These are phyloP conservation scores for Crepidotus variabilis DNA, from an alignment of 768 basidiomycete genomes.

Conservation along the genomic window DNA sequence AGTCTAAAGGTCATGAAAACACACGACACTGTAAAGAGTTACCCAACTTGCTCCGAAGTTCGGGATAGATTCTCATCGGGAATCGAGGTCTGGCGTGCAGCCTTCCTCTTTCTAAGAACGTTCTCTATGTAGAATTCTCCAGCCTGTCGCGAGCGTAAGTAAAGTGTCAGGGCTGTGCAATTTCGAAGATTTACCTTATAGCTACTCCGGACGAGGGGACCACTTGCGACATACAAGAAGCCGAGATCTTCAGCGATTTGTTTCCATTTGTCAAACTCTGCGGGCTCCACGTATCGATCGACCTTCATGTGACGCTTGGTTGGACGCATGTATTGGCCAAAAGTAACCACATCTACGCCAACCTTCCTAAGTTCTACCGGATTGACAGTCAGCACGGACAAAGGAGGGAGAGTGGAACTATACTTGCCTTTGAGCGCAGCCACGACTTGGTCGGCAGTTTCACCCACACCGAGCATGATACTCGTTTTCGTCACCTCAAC, in stretches of 20 bases:
- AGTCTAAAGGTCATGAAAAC: background rate
- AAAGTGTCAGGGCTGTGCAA: background rate
- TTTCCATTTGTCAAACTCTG: conserved; percentile 92
- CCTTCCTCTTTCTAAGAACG: conserved; percentile 63
- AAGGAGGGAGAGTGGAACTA: background rate
- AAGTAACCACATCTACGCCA: conserved; percentile 96
- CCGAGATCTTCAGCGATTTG: conserved; percentile 87
- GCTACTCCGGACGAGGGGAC: conserved; percentile 92
- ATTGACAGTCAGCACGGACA: background rate
- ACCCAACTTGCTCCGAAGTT: background rate
- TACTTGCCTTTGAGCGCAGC: conserved; percentile 75
- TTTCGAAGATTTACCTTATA: conserved; percentile 71
- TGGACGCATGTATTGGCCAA: conserved; percentile 99
- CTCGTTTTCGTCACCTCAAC: conserved; percentile 95
- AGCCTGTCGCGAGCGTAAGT: conserved; percentile 50
- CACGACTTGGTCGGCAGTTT: conserved; percentile 77
- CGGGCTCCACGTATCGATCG: conserved; percentile 90
- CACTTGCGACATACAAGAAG: conserved; percentile 96
- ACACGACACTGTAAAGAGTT: background rate
- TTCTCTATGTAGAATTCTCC: conserved; percentile 96
- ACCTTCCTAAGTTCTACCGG: conserved; percentile 76
- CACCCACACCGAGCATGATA: conserved; percentile 97
- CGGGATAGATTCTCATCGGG: conserved; percentile 14
- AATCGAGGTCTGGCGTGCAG: conserved; percentile 34
- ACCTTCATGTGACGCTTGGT: conserved; percentile 99